Base-by-base conservation (phyloP, 169 alveolate genomes). In the Theileria orientalis region DNA sequence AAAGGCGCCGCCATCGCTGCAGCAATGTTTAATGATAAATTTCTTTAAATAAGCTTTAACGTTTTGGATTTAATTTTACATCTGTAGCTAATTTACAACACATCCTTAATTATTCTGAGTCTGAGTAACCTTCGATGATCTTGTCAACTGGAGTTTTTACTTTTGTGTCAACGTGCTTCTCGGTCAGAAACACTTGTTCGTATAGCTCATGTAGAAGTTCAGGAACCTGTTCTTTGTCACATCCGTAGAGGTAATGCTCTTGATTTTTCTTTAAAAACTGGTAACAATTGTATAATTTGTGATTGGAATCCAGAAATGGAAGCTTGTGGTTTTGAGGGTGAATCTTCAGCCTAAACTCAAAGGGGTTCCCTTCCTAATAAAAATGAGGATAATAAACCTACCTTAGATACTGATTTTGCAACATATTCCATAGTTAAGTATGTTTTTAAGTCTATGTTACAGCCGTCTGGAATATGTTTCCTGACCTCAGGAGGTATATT, bases 1-100 rank as follows among this genome's bases (percentile, higher is more conserved):
- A 92, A 92, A 74, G 96, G 96, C 21, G 96, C 96, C 2, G 96
- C 95, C 30, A 87, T 92, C 16, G 90, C 93, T n/a, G 96, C 96
- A 0, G 96, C 95, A 32, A 87, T 88, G 84, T 71, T 84, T 60
- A 9, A 60, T 33, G 23, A 3, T 51, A 27, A 68, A 56, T 41
- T 21, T 29, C 14, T 1, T 42, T 16, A 33, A 37, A 25, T 33
- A 73, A 3, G 59, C 71, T 47, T 61, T 37, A 64, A 62, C 11
- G 33, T 74, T 41, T 52, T 63, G 13, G 64, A 37, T 37, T 37
- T 7, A 7, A 37, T 37, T 37, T 37, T 9, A 37, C 9, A 9
- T 37, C 9, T 37, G n/a, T n/a, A n/a, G n/a, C n/a, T n/a, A n/a
- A 6, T 47, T 3, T 47, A n/a, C 16, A 47, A 47, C 21, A 21